These are phyloP conservation scores for Danielia oregonensis DNA, from an alignment of 805 yeast species.

Conservation along the genomic window DNA sequence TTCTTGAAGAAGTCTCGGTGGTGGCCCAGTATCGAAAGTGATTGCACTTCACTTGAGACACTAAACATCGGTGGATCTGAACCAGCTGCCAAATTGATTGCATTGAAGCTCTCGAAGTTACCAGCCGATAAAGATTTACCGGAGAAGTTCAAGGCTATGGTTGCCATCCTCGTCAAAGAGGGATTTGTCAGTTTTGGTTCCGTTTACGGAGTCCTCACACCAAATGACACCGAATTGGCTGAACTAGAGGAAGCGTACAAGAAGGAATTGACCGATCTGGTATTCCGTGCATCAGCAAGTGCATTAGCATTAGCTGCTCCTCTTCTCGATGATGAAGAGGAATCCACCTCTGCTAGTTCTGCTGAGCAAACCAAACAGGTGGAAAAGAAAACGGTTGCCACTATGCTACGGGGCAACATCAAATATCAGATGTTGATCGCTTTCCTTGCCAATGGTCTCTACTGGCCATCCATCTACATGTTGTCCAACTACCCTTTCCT, in stretches of 20 bases:
- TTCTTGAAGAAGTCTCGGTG: slow-evolving; percentile 55
- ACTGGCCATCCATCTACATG: slow-evolving; percentile 58
- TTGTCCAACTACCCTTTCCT: slow-evolving; percentile 61
- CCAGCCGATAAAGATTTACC: slow-evolving; percentile 32
- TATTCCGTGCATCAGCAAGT: slow-evolving; percentile 61
- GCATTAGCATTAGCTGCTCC: slow-evolving; percentile 91
- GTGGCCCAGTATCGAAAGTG: slow-evolving; percentile 55
- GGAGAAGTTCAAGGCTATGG: slow-evolving; percentile 41
- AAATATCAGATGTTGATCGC: slow-evolving; percentile 44
- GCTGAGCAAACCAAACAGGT: slow-evolving; percentile 3
- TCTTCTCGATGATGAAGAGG: slow-evolving; percentile 62
- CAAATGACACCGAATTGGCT: slow-evolving; percentile 46
- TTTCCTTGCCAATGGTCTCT: slow-evolving; percentile 55
- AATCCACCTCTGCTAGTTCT: slow-evolving; percentile 6
- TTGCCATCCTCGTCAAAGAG: slow-evolving; percentile 58
- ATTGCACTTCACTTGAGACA: slow-evolving; percentile 27
- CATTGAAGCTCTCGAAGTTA: slow-evolving; percentile 36
- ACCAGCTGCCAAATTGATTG: slow-evolving; percentile 52
- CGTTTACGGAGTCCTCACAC: slow-evolving; percentile 54
- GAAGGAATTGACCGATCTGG: slow-evolving; percentile 48
- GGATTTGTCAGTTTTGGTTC: slow-evolving; percentile 64
- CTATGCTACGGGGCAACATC: slow-evolving; percentile 19
- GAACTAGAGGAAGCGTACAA: slow-evolving; percentile 43
- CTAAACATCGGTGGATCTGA: slow-evolving; percentile 52
- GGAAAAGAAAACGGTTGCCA: slow-evolving; percentile 10